A percentile compares a stretch with the other conserved stretches of the same genome.
Conservation (phyloP, 768 basidiomycete species). For the Suillus subluteus region DNA sequence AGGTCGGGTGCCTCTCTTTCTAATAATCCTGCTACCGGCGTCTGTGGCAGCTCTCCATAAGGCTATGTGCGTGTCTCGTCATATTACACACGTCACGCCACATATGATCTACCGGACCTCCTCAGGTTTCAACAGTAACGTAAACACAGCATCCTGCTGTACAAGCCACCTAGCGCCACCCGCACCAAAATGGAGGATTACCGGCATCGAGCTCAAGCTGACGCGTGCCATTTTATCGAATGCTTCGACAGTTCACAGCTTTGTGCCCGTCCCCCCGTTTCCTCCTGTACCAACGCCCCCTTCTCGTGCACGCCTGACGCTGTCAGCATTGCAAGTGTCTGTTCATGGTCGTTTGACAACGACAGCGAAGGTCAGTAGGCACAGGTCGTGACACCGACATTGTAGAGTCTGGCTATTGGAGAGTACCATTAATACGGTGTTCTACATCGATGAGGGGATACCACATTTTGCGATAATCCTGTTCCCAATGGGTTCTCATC, state of each 20-base stretch:
- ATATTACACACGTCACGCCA: not conserved
- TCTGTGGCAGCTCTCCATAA: not conserved
- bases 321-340: not conserved
- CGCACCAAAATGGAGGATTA: too few species aligned
- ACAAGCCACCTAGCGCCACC: too few species aligned
- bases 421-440: not conserved
- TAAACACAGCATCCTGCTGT: not conserved
- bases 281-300: not conserved
- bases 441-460: not conserved
- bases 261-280: not conserved
- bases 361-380: not conserved
- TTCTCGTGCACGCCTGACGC: not conserved
- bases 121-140: not conserved
- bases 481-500: too few species aligned
- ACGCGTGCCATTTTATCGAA: not conserved
- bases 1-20: not conserved
- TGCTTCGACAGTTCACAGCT: not conserved
- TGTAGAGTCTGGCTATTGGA: not conserved
- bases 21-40: not conserved
- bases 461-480: too few species aligned
- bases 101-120: not conserved
- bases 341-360: not conserved
- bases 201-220: too few species aligned
- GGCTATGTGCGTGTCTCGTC: not conserved
- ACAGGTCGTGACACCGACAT: not conserved